Evolutionary conservation across 2,329 filamentous ascomycete species (phyloP).

Genomic region (Stachybotrys echinatus): DNA sequence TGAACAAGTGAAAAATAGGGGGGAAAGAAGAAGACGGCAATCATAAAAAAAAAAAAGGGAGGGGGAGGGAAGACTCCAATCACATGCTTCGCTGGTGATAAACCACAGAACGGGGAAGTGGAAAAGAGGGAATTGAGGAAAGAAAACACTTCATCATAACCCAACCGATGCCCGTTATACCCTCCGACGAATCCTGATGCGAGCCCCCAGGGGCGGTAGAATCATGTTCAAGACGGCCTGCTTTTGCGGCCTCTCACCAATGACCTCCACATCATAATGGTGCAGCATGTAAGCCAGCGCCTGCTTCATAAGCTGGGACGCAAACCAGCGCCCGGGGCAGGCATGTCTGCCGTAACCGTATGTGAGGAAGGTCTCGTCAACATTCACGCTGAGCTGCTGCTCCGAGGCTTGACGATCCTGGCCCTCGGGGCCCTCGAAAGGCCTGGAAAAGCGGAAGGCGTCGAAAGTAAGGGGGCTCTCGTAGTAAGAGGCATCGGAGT

Average conservation of each 20-base stretch:
- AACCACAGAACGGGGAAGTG: too few relatives aligned
- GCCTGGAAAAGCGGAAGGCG: slow-evolving; percentile 15
- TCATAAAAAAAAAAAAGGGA: too few relatives aligned
- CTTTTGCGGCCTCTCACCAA: not conserved
- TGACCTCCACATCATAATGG: not conserved
- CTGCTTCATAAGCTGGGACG: slow-evolving; percentile 8
- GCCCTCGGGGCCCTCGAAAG: slow-evolving; percentile 1
- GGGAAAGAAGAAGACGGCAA: too few relatives aligned
- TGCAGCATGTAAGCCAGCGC: not conserved
- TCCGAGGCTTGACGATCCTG: not conserved
- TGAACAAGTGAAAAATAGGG: too few relatives aligned
- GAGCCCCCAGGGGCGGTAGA: not conserved
- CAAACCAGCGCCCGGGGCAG: slow-evolving; percentile 27
- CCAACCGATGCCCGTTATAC: not conserved
- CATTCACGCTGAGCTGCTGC: slow-evolving; percentile 15
- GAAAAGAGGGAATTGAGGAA: too few relatives aligned
- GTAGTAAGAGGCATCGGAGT: slow-evolving; percentile 15
- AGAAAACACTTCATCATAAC: too few relatives aligned
- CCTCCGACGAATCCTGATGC: not conserved
- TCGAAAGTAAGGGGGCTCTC: slow-evolving; percentile 12
- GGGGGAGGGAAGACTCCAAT: too few relatives aligned
- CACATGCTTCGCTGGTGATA: too few relatives aligned
- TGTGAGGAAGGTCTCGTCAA: slow-evolving; percentile 10
- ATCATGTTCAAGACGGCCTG: not conserved
- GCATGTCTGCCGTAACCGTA: slow-evolving; percentile 27